Evolutionary conservation across 805 yeast genomes (phyloP).

Genomic region (Suhomyces kilbournensis): DNA sequence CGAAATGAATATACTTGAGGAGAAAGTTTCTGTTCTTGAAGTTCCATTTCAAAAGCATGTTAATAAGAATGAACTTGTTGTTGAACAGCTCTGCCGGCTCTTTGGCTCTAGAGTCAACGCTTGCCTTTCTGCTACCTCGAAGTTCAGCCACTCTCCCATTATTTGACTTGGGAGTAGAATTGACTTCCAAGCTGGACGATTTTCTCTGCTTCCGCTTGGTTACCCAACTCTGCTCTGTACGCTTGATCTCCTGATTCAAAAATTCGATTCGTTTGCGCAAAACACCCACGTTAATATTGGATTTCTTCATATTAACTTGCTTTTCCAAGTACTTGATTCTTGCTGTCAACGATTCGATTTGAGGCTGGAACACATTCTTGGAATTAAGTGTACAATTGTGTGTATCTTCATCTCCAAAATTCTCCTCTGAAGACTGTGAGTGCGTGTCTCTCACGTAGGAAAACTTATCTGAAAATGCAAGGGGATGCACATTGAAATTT

Average conservation of each 20-base stretch:
- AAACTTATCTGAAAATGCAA: constrained; percentile 67
- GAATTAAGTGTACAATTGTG: constrained; percentile 29
- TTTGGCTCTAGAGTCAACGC: constrained; percentile 8
- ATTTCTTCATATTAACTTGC: constrained; percentile 11
- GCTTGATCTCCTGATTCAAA: constrained; percentile 9
- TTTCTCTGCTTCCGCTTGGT: background rate
- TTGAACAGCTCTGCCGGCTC: constrained; percentile 21
- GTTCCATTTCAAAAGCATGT: constrained; percentile 44
- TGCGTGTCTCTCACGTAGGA: constrained; percentile 62
- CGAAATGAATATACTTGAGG: constrained; percentile 36
- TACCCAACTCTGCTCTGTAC: constrained; percentile 1
- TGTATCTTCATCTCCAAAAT: constrained; percentile 25
- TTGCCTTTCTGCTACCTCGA: constrained; percentile 3
- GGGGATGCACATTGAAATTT: constrained; percentile 51
- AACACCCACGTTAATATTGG: constrained; percentile 6
- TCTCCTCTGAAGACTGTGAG: constrained; percentile 8
- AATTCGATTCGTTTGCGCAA: constrained; percentile 17
- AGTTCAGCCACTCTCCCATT: constrained; percentile 6
- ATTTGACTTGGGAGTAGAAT: background rate
- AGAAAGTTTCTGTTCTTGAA: constrained; percentile 31
- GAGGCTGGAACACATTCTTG: constrained; percentile 26
- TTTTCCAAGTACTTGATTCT: constrained; percentile 26
- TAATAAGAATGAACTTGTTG: constrained; percentile 36
- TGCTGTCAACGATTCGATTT: constrained; percentile 22
- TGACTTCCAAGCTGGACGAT: background rate